Base-by-base conservation (phyloP, 108 stramenopile genomes). In the Asterionellopsis glacialis region DNA sequence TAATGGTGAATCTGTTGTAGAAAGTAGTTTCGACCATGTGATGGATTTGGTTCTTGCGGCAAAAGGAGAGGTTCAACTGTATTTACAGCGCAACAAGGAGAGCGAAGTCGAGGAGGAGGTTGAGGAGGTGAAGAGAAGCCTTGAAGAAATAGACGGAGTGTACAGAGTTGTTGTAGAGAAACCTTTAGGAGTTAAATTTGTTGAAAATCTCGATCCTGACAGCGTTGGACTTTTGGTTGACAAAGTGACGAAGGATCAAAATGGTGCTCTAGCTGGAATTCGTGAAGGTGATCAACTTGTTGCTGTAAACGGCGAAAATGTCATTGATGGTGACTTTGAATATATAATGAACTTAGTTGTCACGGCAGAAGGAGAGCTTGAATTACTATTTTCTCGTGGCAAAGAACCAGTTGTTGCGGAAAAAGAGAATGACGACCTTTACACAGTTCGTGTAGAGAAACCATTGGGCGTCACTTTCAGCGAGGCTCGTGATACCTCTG, bases 381-480 rank as follows among this genome's bases (percentile, higher is more conserved):
- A 33, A 33, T 5, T 33, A 7, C 33, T 33, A 33, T 7, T 33
- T 33, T 33, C 33, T 33, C 33, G 33, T 33, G 33, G 33, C 7
- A 7, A 33, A 33, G 33, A 33, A 33, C 33, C 7, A 7, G 33
- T 5, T 33, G 33, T 2, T 7, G 2, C 33, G 33, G 33, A 33
- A 33, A 33, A 33, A 5, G 33, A 33, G 33, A 33, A 33, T 7
- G 33, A 33, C 7, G 7, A 33, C 2, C 33, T 33, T 33, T 69
- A 63, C 40, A 52, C 51, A 16, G 55, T 57, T n/a, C 18, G 28
- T 16, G 61, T 73, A 9, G 55, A 56, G 24, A 73, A 66, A 51
- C 72, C 72, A 27, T 28, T 73, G 1, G 72, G 72, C 6, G 39
- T 73, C 13, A 41, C 67, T 26, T 73, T 73, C 51, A 65, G 72